Conservation (phyloP, 768 basidiomycete species). For the Tricholomella constricta region DNA sequence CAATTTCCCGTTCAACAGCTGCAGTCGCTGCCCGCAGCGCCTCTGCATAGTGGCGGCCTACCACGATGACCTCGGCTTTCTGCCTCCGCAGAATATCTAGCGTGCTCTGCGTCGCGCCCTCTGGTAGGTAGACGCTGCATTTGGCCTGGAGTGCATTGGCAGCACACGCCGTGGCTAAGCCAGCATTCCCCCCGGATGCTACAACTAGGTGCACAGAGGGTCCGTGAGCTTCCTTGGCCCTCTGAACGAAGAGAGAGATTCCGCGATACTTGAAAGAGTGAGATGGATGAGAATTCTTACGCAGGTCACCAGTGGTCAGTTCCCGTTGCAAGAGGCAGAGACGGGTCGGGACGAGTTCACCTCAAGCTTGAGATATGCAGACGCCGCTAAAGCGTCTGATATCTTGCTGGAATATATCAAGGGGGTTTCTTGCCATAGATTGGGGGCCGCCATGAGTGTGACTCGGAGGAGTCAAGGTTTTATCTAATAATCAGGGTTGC, state of each 20-base stretch:
- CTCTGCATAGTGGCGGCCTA: conserved; percentile 59
- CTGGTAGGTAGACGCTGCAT: conserved; percentile 72
- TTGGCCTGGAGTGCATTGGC: conserved; percentile 52
- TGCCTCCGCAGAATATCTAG: conserved; percentile 52
- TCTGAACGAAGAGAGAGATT: conserved; percentile 61
- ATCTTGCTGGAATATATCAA: conserved; percentile 61
- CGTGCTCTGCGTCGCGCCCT: conserved; percentile 49
- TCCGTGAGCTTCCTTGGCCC: conserved; percentile 52
- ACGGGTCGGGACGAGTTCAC: conserved; percentile 29
- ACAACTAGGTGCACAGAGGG: conserved; percentile 60
- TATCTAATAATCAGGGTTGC: not conserved
- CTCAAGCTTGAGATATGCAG: conserved; percentile 75
- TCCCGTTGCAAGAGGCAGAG: too few relatives aligned
- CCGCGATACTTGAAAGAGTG: conserved; percentile 81
- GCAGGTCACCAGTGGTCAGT: not conserved
- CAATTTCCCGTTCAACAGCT: conserved; percentile 42
- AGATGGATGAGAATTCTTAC: conserved; percentile 75
- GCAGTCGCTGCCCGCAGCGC: conserved; percentile 53
- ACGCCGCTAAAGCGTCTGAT: conserved; percentile 50
- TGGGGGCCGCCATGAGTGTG: not conserved
- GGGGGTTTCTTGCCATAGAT: conserved; percentile 65
- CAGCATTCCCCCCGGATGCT: conserved; percentile 84
- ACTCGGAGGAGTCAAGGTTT: too few relatives aligned
- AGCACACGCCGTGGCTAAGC: conserved; percentile 67
- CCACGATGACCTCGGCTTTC: conserved; percentile 59